Percentiles rank a stretch among this genome's conserved stretches.
These are phyloP conservation scores for Lactifluus hygrophoroides DNA, from an alignment of 768 basidiomycete genomes.

Conservation along the genomic window DNA sequence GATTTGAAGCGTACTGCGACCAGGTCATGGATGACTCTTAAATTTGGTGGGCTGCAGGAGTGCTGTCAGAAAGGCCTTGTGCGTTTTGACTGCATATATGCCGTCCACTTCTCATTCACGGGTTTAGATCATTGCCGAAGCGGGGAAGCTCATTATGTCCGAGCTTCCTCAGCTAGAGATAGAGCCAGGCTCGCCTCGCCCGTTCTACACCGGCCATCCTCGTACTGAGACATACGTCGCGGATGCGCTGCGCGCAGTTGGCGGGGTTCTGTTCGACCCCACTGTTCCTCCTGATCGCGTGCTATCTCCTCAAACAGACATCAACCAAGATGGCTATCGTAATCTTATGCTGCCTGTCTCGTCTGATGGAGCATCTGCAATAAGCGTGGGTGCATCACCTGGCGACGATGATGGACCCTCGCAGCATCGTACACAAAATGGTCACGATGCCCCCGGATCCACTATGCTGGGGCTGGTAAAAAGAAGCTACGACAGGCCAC, in stretches of 20 bases:
- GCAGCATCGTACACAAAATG: neutral
- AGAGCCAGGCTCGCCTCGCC: slow-evolving; percentile 68
- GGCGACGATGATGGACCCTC: neutral
- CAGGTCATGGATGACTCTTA: slow-evolving; percentile 66
- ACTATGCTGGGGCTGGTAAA: neutral
- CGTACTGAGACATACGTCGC: slow-evolving; percentile 51
- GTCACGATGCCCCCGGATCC: neutral
- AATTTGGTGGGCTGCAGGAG: slow-evolving; percentile 83
- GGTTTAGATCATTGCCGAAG: slow-evolving; percentile 43
- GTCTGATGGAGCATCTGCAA: neutral
- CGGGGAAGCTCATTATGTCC: slow-evolving; percentile 43
- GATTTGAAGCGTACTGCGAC: slow-evolving; percentile 75
- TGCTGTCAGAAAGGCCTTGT: slow-evolving; percentile 71
- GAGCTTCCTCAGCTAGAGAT: slow-evolving; percentile 75
- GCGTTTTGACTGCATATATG: slow-evolving; percentile 17
- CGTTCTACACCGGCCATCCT: slow-evolving; percentile 59
- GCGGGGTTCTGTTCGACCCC: slow-evolving; percentile 42
- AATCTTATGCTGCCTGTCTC: neutral
- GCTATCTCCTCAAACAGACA: neutral
- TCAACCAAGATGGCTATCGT: neutral
- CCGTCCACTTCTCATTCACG: neutral
- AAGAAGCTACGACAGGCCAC: neutral
- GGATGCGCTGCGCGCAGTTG: slow-evolving; percentile 52
- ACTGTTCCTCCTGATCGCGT: slow-evolving; percentile 27
- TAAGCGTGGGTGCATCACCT: neutral